Base-by-base conservation (phyloP, 257 asterid species). In the Solanum gracilifrons region DNA sequence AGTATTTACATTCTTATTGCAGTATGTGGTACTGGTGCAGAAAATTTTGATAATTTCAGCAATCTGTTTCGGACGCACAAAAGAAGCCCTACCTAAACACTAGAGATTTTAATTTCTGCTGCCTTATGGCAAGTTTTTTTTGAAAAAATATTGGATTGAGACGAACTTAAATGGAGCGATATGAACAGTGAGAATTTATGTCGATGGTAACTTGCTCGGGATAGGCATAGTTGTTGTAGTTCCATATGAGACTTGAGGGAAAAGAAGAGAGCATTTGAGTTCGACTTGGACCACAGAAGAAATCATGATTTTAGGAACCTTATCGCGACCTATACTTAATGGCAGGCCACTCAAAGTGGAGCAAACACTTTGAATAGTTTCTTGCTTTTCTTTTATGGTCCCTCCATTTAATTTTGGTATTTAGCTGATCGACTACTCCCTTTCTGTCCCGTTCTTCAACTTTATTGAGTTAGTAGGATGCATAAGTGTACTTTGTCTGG, bases 271-370 rank as follows among this genome's bases (percentile, higher is more conserved):
- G 37, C 39, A 27, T 79, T 43, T 27, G 25, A 41, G 84, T 77
- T 37, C 23, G 27, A 80, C 41, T 29, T 82, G 69, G 69, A 82
- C 69, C 29, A 80, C 41, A 27, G 31, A 80, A 80, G 68, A 80
- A 80, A 80, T 80, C 85, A 46, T 80, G 69, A 80, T 29, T 73
- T 48, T 4, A n/a, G 41, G n/a, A 18, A 43, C 68, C 68, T 80
- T 46, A 80, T 80, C 11, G 6, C 69, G 25, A 10, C 41, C 85
- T 46, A 51, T 16, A 48, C 85, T 29, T 48, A 80, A 48, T 48
- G 41, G 69, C 69, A 16, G 85, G 69, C 85, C 85, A 80, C 69
- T 48, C 66, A 80, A 80, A 82, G 85, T 82, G 85, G 85, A 82
- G 85, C 85, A 48, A 5, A 9, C 69, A 31, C 85, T 82, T 82